Evolutionary conservation across 768 basidiomycete species (phyloP), one percentile per base, ranked within the genome.

Genomic region (Termitomyces sp.): DNA sequence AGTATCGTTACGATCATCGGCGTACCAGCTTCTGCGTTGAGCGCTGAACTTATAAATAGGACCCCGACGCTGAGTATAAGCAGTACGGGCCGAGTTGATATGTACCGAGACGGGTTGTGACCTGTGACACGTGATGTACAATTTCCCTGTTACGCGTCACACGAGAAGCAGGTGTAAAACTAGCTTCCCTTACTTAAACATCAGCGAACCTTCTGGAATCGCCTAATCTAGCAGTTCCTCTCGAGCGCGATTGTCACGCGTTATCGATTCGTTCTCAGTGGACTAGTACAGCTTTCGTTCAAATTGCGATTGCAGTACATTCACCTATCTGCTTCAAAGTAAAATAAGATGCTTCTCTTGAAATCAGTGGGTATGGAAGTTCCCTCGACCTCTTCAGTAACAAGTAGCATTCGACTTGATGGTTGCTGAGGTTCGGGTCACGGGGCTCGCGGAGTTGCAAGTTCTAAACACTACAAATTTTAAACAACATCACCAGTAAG

Each of bases 381-480:
- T 5, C 36, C 36, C 13, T 36, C 3, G 34, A 41, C 9, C 12
- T 7, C 7, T 39, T 6, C 37, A 39, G 36, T 18, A 2, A 3
- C 2, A n/a, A n/a, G 18, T 39, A 39, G 39, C 51, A 41, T 18
- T 31, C 33, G n/a, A 41, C 26, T 41, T 54, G 44, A 54, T 47
- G 36, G 31, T 55, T 42, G 37, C 33, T 29, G 33, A 28, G 9
- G 54, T 36, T 54, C 49, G 34, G 53, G 56, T 61, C 60, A 59
- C 55, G 57, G 41, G 61, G 59, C 56, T 57, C 65, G 66, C 68
- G 68, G 69, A 70, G 68, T 68, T 68, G 64, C 47, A 68, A 66
- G 57, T 50, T 37, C 47, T 29, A 12, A 28, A 36, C 46, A 16
- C 20, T 44, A 13, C 63, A 70, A 72, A 68, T 61, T 69, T 69